phyloP scores from a whole-genome alignment of 768 basidiomycete species.

The Lactarius akahatsu region DNA sequence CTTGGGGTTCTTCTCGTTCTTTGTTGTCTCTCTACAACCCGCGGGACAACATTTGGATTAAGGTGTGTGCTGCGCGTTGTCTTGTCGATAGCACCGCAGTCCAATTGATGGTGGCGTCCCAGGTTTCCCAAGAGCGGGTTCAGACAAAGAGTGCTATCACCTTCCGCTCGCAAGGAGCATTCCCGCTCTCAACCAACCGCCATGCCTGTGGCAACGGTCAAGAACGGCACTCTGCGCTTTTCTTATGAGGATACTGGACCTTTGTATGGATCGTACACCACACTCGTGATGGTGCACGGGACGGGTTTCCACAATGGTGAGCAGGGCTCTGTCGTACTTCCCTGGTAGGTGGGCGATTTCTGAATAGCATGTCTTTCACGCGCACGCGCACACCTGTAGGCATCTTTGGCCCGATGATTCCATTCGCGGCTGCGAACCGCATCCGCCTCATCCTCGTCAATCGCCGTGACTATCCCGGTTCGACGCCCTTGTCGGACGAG shows the following conservation, averaged over 20 bases:
- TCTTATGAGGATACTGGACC: constrained; percentile 26
- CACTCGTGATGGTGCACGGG: constrained; percentile 29
- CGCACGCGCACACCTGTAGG: constrained; percentile 9
- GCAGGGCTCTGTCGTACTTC: not conserved
- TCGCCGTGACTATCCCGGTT: constrained; percentile 32
- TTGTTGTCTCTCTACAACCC: not conserved
- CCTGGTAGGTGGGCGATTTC: not conserved
- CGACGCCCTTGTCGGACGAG: constrained; percentile 27
- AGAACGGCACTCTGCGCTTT: constrained; percentile 14
- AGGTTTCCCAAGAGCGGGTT: not conserved
- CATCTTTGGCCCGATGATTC: constrained; percentile 30
- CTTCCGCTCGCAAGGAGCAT: not conserved
- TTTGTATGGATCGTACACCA: constrained; percentile 21
- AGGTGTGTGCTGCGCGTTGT: not conserved
- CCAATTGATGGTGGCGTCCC: constrained; percentile 1
- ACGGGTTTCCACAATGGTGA: constrained; percentile 25
- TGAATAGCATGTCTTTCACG: not conserved
- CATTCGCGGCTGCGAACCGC: constrained; percentile 26
- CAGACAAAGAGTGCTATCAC: not conserved
- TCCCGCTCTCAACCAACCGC: not conserved
- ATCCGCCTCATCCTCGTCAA: constrained; percentile 32
- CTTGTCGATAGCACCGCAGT: not conserved
- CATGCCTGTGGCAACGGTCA: constrained; percentile 26
- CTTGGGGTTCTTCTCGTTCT: not conserved
- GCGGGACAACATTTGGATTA: not conserved